Percentiles rank a stretch among this genome's conserved stretches.
These are phyloP conservation scores for Fusarium sp. DNA, from an alignment of 2,329 filamentous ascomycete species.

Conservation along the genomic window DNA sequence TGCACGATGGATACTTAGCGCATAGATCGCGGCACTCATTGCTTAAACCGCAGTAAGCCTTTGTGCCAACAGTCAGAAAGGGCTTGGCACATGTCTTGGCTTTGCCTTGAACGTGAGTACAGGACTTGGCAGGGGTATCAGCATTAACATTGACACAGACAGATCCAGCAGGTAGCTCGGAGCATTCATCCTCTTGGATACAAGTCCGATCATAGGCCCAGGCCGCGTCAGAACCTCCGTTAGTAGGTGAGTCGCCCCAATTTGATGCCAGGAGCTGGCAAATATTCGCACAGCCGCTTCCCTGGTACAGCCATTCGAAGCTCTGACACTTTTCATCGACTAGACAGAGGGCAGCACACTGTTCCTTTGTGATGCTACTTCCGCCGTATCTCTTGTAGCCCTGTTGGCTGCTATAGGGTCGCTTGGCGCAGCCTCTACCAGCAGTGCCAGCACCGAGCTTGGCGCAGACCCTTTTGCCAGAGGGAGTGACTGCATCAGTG, in stretches of 20 bases:
- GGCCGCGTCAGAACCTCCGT: slow-evolving; percentile 21
- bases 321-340: slow-evolving; percentile 33
- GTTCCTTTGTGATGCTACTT: slow-evolving; percentile 34
- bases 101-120: slow-evolving; percentile 24
- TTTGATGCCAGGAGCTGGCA: slow-evolving; percentile 29
- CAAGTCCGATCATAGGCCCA: slow-evolving; percentile 43
- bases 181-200: slow-evolving; percentile 26
- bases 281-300: slow-evolving; percentile 33
- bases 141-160: slow-evolving; percentile 38
- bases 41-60: slow-evolving; percentile 16
- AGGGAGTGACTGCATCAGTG: neutral
- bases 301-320: slow-evolving; percentile 38
- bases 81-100: slow-evolving; percentile 40
- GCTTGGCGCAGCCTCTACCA: slow-evolving; percentile 35
- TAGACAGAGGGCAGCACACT: slow-evolving; percentile 42
- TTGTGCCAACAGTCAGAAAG: slow-evolving; percentile 29
- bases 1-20: slow-evolving; percentile 40
- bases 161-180: slow-evolving; percentile 18
- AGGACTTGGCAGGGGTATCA: slow-evolving; percentile 36
- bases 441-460: slow-evolving; percentile 23
- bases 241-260: slow-evolving; percentile 17
- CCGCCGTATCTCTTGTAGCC: slow-evolving; percentile 35
- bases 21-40: slow-evolving; percentile 44
- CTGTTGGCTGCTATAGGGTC: slow-evolving; percentile 36
- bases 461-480: slow-evolving; percentile 33